These are phyloP conservation scores for Fusarium udum DNA, from an alignment of 2,329 filamentous ascomycete genomes.

Conservation along the genomic window DNA sequence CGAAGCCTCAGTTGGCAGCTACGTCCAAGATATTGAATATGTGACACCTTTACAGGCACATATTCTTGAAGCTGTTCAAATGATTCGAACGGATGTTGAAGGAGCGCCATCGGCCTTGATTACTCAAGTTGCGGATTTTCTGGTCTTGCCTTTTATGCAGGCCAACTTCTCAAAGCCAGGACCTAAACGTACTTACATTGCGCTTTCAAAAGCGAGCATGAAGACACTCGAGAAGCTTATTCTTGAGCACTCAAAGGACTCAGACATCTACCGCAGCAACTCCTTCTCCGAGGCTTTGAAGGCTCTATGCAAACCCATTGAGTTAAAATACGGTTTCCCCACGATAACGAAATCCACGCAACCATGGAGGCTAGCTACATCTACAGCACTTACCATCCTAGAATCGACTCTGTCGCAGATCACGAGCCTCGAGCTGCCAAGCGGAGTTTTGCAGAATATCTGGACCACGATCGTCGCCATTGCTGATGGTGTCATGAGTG, in stretches of 20 bases:
- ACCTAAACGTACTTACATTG: conserved; percentile 81
- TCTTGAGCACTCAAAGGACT: conserved; percentile 65
- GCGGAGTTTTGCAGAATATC: conserved; percentile 62
- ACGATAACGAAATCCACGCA: conserved; percentile 74
- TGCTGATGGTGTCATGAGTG: conserved; percentile 74
- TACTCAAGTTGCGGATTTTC: conserved; percentile 74
- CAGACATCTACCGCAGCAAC: conserved; percentile 75
- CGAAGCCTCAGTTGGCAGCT: conserved; percentile 72
- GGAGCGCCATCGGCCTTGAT: conserved; percentile 76
- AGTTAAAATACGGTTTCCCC: conserved; percentile 82
- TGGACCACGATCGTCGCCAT: conserved; percentile 76
- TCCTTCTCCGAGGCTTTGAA: conserved; percentile 72
- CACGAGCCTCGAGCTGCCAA: conserved; percentile 57
- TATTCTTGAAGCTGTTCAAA: conserved; percentile 73
- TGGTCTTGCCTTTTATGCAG: conserved; percentile 72
- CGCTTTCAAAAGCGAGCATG: conserved; percentile 86
- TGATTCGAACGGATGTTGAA: conserved; percentile 71
- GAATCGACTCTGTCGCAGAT: conserved; percentile 71
- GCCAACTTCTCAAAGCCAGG: conserved; percentile 47
- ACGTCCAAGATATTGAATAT: conserved; percentile 77
- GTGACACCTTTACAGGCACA: conserved; percentile 77
- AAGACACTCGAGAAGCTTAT: conserved; percentile 71
- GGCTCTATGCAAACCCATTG: conserved; percentile 75
- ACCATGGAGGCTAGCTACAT: conserved; percentile 84
- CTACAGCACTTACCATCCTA: conserved; percentile 73